Evolutionary conservation across 2,329 filamentous ascomycete genomes (phyloP).

Genomic region (Ustilaginoidea virens): DNA sequence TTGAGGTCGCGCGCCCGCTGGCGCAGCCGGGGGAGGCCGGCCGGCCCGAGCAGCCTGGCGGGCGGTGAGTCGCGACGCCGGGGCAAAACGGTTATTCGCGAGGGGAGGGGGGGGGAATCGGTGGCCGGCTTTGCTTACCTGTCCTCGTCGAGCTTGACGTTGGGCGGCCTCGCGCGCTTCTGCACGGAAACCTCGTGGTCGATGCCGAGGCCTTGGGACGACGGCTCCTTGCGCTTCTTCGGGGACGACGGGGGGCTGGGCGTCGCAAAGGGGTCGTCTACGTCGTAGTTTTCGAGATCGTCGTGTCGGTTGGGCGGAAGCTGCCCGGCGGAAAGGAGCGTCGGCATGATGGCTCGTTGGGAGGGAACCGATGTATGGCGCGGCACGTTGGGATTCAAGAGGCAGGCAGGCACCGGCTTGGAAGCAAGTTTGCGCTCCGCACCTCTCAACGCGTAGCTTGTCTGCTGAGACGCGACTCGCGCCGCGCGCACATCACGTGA

Average conservation of each 20-base stretch:
- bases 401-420: too few relatives aligned
- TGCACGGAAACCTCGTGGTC: conserved; percentile 75
- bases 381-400: too few relatives aligned
- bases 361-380: too few relatives aligned
- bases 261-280: conserved; percentile 38
- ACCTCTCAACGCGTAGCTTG: conserved; percentile 8
- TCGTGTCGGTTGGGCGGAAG: conserved; percentile 24
- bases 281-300: conserved; percentile 63
- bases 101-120: background rate
- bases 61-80: background rate
- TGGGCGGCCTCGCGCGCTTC: conserved; percentile 55
- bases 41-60: conserved; percentile 61
- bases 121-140: conserved; percentile 39
- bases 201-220: conserved; percentile 48
- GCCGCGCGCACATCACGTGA: too few relatives aligned
- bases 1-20: conserved; percentile 55
- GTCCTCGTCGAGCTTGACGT: conserved; percentile 75
- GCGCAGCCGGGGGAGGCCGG: conserved; percentile 71
- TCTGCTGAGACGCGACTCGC: conserved; percentile 5
- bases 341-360: conserved; percentile 12
- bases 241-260: conserved; percentile 23
- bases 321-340: conserved; percentile 9
- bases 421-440: too few relatives aligned
- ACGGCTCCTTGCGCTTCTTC: conserved; percentile 33
- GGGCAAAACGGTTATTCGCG: too few relatives aligned